phyloP scores from a whole-genome alignment of 1,284 basidiomycete species.

The Sparassis latifolia region DNA sequence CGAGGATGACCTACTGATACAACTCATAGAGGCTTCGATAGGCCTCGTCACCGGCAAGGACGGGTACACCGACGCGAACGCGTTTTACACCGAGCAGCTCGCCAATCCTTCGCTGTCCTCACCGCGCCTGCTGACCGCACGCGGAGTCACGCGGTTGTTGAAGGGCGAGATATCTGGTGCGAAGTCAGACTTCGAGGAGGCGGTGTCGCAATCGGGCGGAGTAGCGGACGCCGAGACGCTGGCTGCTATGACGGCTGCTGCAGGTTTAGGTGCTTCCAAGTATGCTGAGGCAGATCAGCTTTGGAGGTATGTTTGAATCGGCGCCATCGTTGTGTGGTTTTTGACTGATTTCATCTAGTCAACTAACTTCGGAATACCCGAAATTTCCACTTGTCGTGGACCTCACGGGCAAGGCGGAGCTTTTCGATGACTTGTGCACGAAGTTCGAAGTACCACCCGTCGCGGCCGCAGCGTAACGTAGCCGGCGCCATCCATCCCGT shows the following conservation, averaged over 20 bases:
- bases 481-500: no score
- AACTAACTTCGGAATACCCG: slow-evolving; percentile 51
- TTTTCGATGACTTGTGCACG: slow-evolving; percentile 68
- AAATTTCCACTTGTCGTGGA: slow-evolving; percentile 65
- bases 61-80: slow-evolving; percentile 62
- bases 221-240: slow-evolving; percentile 61
- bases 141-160: slow-evolving; percentile 79
- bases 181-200: slow-evolving; percentile 80
- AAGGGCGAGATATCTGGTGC: slow-evolving; percentile 79
- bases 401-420: slow-evolving; percentile 48
- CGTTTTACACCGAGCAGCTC: slow-evolving; percentile 91
- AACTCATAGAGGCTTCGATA: slow-evolving; percentile 85
- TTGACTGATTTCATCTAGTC: slow-evolving; percentile 32
- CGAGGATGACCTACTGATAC: slow-evolving; percentile 85
- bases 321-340: slow-evolving; percentile 4
- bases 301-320: slow-evolving; percentile 51
- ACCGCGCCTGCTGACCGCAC: slow-evolving; percentile 70
- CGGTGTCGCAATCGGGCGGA: slow-evolving; percentile 48
- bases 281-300: slow-evolving; percentile 53
- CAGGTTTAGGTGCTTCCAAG: slow-evolving; percentile 57
- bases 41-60: slow-evolving; percentile 77
- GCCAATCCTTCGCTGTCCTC: slow-evolving; percentile 79
- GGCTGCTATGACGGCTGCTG: slow-evolving; percentile 62
- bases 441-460: slow-evolving; percentile 60
- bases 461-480: slow-evolving; percentile 28